Evolutionary conservation across 208 protist species (phyloP).

Genomic region (Balamuthia mandrillaris): DNA sequence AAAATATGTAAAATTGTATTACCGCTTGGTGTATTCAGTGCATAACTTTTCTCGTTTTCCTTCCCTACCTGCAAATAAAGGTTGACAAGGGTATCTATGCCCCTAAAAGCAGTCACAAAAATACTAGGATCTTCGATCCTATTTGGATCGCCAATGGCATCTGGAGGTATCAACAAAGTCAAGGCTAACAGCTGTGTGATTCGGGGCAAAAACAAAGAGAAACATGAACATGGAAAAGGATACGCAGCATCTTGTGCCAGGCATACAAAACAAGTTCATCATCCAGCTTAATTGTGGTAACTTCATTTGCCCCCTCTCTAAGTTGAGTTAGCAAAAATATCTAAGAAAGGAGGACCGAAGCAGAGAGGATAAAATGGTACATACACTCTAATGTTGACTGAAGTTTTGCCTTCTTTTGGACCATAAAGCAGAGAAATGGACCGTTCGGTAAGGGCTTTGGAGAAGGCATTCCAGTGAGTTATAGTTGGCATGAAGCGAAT

Average conservation of each 20-base stretch:
- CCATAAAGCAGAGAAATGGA: constrained; percentile 44
- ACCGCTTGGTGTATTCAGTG: constrained; percentile 11
- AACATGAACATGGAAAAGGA: too few species aligned
- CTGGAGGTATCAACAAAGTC: not conserved
- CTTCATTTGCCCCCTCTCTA: not conserved
- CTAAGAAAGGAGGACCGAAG: not conserved
- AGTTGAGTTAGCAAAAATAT: not conserved
- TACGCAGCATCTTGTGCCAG: constrained; percentile 57
- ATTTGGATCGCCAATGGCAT: constrained; percentile 36
- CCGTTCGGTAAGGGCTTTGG: constrained; percentile 31
- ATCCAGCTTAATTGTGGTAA: constrained; percentile 2
- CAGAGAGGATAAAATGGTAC: not conserved
- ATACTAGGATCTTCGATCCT: constrained; percentile 40
- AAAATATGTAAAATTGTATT: constrained; percentile 53
- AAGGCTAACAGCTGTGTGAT: not conserved
- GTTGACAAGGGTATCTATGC: constrained; percentile 40
- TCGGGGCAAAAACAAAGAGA: too few species aligned
- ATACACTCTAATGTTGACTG: not conserved
- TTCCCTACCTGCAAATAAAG: constrained; percentile 18
- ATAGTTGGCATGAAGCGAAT: constrained; percentile 43
- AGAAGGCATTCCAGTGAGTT: constrained; percentile 42
- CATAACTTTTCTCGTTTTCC: not conserved
- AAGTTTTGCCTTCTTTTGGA: not conserved
- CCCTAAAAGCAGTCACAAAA: constrained; percentile 35
- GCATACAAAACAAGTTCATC: constrained; percentile 44